A percentile compares a stretch with the other conserved stretches of the same genome.
phyloP scores from a whole-genome alignment of 176 grass and related monocot species.

The Triticum aestivum region IWGSC_CS_RefSeq_v2.1 NC_057804.1:104255555-104256054 shows the following conservation, averaged over 20 bases:
- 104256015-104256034: not conserved
- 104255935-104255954: constrained; percentile 56
- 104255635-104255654: constrained; percentile 70
- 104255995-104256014: not conserved
- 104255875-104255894: constrained; percentile 73
- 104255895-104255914: constrained; percentile 93
- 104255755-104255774: constrained; percentile 92
- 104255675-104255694: constrained; percentile 95
- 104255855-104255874: constrained; percentile 99
- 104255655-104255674: constrained; percentile 52
- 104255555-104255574: not conserved
- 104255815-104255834: constrained; percentile 95
- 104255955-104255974: constrained; percentile 3
- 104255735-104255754: constrained; percentile 86
- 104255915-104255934: constrained; percentile 80
- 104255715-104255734: constrained; percentile 94
- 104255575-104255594: not conserved
- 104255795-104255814: constrained; percentile 90
- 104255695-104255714: constrained; percentile 90
- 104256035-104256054: constrained; percentile 4
- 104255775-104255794: constrained; percentile 82
- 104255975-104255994: not conserved
- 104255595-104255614: not conserved
- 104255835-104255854: constrained; percentile 86
- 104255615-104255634: constrained; percentile 46